Percentiles rank a stretch among this genome's conserved stretches.
Conservation (phyloP, 305 asterid species). For the Fraxinus nigra region DNA sequence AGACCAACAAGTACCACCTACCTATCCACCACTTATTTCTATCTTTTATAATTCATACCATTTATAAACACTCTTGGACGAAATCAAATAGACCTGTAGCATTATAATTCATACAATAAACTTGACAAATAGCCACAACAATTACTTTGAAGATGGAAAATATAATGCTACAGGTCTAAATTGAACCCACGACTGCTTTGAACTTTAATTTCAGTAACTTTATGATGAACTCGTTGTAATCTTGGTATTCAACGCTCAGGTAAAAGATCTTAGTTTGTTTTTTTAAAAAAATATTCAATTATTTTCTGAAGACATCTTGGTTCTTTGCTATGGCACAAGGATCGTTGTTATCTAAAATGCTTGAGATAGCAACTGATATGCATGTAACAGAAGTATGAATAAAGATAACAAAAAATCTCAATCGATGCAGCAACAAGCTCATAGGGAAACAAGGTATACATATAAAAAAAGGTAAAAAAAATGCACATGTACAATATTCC, state of each 20-base stretch:
- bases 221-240: not conserved
- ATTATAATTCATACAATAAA: not conserved
- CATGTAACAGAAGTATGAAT: not conserved
- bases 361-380: not conserved
- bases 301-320: not conserved
- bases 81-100: not conserved
- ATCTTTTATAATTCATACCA: not conserved
- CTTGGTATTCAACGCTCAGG: not conserved
- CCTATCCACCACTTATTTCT: not conserved
- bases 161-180: not conserved
- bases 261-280: not conserved
- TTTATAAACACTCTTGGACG: not conserved
- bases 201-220: not conserved
- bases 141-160: not conserved
- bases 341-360: not conserved
- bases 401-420: not conserved
- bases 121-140: not conserved
- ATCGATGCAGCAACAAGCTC: not conserved
- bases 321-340: not conserved
- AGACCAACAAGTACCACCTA: not conserved
- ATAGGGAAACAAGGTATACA: conserved; percentile 11
- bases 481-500: conserved; percentile 1
- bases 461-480: conserved; percentile 6
- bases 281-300: not conserved
- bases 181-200: not conserved